Conservation (phyloP, 306 rosid genomes). For the Mucuna pruriens region DNA sequence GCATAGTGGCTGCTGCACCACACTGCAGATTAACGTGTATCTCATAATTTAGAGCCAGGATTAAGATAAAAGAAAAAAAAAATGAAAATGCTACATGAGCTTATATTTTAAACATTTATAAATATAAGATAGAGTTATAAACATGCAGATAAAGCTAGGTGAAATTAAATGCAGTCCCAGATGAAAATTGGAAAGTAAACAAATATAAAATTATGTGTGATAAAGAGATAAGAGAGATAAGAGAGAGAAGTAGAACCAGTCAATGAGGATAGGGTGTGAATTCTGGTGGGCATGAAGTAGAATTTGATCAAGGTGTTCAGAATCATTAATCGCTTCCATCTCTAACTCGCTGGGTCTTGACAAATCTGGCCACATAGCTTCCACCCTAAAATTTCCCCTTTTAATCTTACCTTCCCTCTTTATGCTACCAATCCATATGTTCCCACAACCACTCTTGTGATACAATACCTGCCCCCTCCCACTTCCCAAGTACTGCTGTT, state of each 20-base stretch:
- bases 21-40: too few relatives aligned
- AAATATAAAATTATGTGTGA: neutral
- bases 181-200: too few relatives aligned
- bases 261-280: conserved; percentile 75
- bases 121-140: neutral
- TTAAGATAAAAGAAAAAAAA: neutral
- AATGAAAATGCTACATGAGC: neutral
- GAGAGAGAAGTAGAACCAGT: conserved; percentile 56
- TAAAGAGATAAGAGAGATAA: too few relatives aligned
- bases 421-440: conserved; percentile 43
- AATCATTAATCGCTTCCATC: conserved; percentile 67
- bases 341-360: conserved; percentile 58
- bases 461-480: conserved; percentile 36
- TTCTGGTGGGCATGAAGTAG: conserved; percentile 55
- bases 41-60: neutral
- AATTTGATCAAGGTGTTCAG: conserved; percentile 77
- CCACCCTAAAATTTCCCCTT: conserved; percentile 49
- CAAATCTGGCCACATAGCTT: conserved; percentile 70
- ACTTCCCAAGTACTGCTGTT: conserved; percentile 16
- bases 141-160: neutral
- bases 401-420: conserved; percentile 43
- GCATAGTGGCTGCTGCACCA: too few relatives aligned
- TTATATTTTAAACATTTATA: neutral
- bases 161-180: too few relatives aligned
- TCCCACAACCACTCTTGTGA: conserved; percentile 43